These are phyloP conservation scores for Saturnispora gosingensis DNA, from an alignment of 805 yeast genomes.

Conservation along the genomic window DNA sequence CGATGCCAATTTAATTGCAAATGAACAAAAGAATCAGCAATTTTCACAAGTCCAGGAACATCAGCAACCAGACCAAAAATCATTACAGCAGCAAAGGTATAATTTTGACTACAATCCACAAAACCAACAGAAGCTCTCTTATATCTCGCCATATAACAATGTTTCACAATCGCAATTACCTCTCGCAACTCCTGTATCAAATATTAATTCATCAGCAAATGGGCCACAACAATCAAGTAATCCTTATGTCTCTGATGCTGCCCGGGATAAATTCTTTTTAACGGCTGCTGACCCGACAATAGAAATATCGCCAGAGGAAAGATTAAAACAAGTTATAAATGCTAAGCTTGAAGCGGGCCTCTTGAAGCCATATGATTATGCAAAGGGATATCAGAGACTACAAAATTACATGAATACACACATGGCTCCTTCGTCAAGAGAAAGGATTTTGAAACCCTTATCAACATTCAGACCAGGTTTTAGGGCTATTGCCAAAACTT, in stretches of 20 bases:
- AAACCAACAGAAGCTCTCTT: slow-evolving; percentile 4
- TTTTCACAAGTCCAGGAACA: slow-evolving; percentile 3
- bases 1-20: background rate
- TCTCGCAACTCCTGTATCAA: background rate
- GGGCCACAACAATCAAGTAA: slow-evolving; percentile 6
- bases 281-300: slow-evolving; percentile 97
- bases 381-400: slow-evolving; percentile 82
- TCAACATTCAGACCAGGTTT: slow-evolving; percentile 86
- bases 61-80: slow-evolving; percentile 8
- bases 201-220: background rate
- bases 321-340: slow-evolving; percentile 85
- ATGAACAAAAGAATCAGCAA: slow-evolving; percentile 3
- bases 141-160: background rate
- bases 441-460: slow-evolving; percentile 77
- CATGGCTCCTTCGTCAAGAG: slow-evolving; percentile 77
- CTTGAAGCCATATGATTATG: slow-evolving; percentile 86
- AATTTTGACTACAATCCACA: slow-evolving; percentile 6
- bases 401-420: slow-evolving; percentile 88
- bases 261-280: slow-evolving; percentile 84
- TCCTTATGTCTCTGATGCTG: slow-evolving; percentile 53
- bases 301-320: slow-evolving; percentile 87
- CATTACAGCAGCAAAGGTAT: slow-evolving; percentile 3
- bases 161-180: background rate
- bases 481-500: slow-evolving; percentile 80
- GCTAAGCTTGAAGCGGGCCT: slow-evolving; percentile 93